Evolutionary conservation across 177 flowering plant species (phyloP).

Genomic region (Telopea speciosissima): DNA sequence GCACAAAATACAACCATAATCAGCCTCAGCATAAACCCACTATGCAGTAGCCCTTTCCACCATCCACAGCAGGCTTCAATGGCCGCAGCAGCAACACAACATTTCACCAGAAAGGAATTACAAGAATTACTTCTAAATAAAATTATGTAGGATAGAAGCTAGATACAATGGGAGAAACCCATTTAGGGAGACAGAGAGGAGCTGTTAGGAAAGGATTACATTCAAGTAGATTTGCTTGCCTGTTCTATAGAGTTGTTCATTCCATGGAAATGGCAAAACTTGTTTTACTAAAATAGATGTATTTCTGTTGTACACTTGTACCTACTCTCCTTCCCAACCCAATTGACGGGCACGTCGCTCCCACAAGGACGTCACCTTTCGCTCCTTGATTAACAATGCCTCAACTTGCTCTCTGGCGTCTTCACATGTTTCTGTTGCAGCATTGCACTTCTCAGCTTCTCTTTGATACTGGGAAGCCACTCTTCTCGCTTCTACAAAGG

Average conservation of each 20-base stretch:
- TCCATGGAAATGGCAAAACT: background rate
- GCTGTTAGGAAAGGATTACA: background rate
- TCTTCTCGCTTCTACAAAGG: constrained; percentile 26
- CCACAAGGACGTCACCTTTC: constrained; percentile 27
- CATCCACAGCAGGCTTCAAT: too few relatives aligned
- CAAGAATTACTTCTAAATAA: too few relatives aligned
- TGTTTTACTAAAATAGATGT: background rate
- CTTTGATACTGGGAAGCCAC: constrained; percentile 27
- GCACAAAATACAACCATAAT: too few relatives aligned
- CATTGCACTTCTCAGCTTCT: constrained; percentile 33
- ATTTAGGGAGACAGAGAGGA: background rate
- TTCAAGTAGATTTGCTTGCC: background rate
- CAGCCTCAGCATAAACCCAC: too few relatives aligned
- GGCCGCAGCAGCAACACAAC: too few relatives aligned
- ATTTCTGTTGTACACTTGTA: background rate
- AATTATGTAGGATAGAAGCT: too few relatives aligned
- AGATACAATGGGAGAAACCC: background rate
- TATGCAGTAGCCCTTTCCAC: too few relatives aligned
- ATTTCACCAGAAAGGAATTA: too few relatives aligned
- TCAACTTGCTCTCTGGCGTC: constrained; percentile 30
- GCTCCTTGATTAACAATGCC: constrained; percentile 24
- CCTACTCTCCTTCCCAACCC: constrained; percentile 27
- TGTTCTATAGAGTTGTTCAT: background rate
- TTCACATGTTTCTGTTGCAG: constrained; percentile 35
- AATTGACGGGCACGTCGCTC: constrained; percentile 30